phyloP scores from a whole-genome alignment of 352 stramenopile species.

The Phytopythium montanum region DNA sequence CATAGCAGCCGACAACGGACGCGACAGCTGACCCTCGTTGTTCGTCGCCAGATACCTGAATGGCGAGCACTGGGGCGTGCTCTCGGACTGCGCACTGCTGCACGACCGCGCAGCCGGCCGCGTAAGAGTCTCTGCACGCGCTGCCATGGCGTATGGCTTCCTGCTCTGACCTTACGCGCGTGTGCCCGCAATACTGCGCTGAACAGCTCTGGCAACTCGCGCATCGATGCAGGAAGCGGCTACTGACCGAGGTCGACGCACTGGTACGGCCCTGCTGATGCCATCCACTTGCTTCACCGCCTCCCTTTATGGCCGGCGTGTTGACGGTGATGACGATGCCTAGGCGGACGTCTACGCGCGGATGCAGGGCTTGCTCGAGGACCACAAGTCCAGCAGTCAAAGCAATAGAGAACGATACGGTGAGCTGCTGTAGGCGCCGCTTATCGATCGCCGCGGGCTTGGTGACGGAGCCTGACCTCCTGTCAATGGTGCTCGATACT shows the following conservation, averaged over 20 bases:
- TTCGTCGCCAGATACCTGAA: slow-evolving; percentile 45
- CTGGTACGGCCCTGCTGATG: slow-evolving; percentile 29
- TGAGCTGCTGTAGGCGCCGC: background rate
- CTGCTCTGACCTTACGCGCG: background rate
- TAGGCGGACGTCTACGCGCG: slow-evolving; percentile 35
- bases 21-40: background rate
- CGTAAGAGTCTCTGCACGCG: slow-evolving; percentile 21
- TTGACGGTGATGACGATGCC: background rate
- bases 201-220: slow-evolving; percentile 64
- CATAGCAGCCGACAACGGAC: background rate
- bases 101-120: slow-evolving; percentile 44
- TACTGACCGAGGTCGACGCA: slow-evolving; percentile 43
- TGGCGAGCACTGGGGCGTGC: slow-evolving; percentile 55
- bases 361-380: slow-evolving; percentile 3
- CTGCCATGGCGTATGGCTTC: background rate
- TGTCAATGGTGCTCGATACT: background rate
- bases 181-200: background rate
- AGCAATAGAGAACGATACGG: background rate
- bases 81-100: slow-evolving; percentile 43
- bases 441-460: background rate
- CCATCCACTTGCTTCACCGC: too few species aligned
- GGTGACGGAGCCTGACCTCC: background rate
- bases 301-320: too few species aligned
- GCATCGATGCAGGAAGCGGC: slow-evolving; percentile 52
- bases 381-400: background rate